Evolutionary conservation across 2,329 filamentous ascomycete genomes (phyloP), one percentile per base, ranked within the genome.

Genomic region (Achaetomium macrosporum): DNA sequence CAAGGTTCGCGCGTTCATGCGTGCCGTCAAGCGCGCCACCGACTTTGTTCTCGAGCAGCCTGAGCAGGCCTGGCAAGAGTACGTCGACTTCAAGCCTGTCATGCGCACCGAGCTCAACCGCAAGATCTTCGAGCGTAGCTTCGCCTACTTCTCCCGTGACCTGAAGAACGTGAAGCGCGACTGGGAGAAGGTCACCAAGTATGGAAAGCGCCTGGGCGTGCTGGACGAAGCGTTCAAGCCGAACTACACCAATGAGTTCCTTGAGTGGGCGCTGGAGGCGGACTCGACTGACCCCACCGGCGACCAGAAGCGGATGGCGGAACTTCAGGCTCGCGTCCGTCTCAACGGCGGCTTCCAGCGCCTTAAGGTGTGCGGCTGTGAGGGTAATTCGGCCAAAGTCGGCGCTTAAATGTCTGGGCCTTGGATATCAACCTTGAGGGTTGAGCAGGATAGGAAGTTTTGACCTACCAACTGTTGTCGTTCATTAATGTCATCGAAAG

Each of bases 61-160:
- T 0, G 76, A 78, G 42, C 64, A 72, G 45, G 84, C 86, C 0
- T 90, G 84, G 75, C 74, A 73, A 12, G 83, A 86, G 63, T 89
- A 88, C 65, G 75, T 85, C 59, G 83, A 83, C 63, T 79, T 86
- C 72, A 90, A 90, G 71, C 83, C 85, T 2, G 76, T 76, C 60
- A 86, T 90, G 83, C 80, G 75, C 41, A 82, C 81, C 0, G 64
- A 73, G 1, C 78, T 89, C 52, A 88, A 90, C 73, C 78, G 81
- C 62, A 88, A 89, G 76, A 89, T 90, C 69, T 90, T 87, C 63
- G 85, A 90, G 76, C 82, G 86, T 55, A 87, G 82, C 61, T 90
- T 81, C 63, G 85, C 86, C 17, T 90, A 89, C 75, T 87, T 90
- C 68, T 87, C 82, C 54, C 77, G 77, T 58, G 85, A 90, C 60